phyloP scores from a whole-genome alignment of 2,329 filamentous ascomycete genomes.

The Cadophora sp. region DNA sequence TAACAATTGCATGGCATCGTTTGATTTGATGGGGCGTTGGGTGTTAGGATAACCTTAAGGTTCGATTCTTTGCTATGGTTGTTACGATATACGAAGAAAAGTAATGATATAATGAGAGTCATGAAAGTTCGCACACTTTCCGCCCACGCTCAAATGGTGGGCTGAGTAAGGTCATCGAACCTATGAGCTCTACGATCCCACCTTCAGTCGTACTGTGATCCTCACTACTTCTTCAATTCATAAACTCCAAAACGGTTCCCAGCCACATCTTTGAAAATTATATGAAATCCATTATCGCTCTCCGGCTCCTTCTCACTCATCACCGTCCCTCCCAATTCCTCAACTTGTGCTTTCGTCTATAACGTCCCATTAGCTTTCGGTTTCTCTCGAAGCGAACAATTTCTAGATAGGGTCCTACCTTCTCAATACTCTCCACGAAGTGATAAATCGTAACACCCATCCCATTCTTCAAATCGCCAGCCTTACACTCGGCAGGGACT shows the following conservation, averaged over 20 bases:
- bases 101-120: neutral
- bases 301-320: constrained; percentile 26
- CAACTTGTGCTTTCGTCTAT: constrained; percentile 19
- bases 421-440: constrained; percentile 27
- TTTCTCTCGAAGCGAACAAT: too few relatives aligned
- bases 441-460: constrained; percentile 26
- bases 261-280: constrained; percentile 29
- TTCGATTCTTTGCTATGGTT: neutral
- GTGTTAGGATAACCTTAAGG: neutral
- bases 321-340: constrained; percentile 24
- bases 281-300: constrained; percentile 27
- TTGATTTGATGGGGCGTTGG: neutral
- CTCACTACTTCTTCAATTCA: constrained; percentile 16
- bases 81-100: neutral
- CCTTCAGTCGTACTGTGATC: too few relatives aligned
- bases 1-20: neutral
- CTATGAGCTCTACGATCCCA: too few relatives aligned
- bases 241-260: constrained; percentile 30
- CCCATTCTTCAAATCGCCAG: constrained; percentile 18
- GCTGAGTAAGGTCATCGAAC: too few relatives aligned
- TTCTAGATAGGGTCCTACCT: constrained; percentile 2
- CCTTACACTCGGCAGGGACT: constrained; percentile 19
- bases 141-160: too few relatives aligned
- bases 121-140: neutral
- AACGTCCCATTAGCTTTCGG: neutral